Percentiles rank a stretch among this genome's conserved stretches.
phyloP scores from a whole-genome alignment of 2,329 filamentous ascomycete species.

The Fusarium austroafricanum region DNA sequence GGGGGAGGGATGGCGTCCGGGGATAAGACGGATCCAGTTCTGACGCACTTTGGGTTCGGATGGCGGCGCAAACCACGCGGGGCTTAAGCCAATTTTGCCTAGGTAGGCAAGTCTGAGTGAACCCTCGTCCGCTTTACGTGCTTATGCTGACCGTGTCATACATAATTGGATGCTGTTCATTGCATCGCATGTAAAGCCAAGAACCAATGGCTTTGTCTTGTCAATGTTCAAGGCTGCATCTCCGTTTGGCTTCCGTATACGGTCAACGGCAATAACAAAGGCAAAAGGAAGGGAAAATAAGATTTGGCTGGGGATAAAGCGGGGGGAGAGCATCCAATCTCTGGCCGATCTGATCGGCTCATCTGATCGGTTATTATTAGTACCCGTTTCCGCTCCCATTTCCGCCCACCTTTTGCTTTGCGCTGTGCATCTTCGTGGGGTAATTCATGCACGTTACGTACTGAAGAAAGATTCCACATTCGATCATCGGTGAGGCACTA shows the following conservation, averaged over 20 bases:
- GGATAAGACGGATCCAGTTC: conserved; percentile 32
- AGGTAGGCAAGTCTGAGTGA: background rate
- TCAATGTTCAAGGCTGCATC: background rate
- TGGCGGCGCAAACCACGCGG: conserved; percentile 31
- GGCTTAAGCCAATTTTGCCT: conserved; percentile 13
- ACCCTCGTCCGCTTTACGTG: too few species aligned
- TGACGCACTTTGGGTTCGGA: conserved; percentile 29
- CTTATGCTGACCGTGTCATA: background rate
- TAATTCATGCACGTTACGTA: background rate
- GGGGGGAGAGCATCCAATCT: conserved; percentile 11
- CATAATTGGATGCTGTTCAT: background rate
- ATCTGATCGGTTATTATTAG: conserved; percentile 21
- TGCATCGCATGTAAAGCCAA: too few species aligned
- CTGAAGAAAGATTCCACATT: background rate
- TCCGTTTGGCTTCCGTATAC: conserved; percentile 20
- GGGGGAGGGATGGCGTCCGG: conserved; percentile 33
- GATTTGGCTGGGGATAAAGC: conserved; percentile 31
- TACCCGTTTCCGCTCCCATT: conserved; percentile 8
- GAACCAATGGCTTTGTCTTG: background rate
- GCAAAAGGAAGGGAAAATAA: background rate
- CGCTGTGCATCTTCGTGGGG: conserved; percentile 9
- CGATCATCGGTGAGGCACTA: background rate
- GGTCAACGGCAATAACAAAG: background rate
- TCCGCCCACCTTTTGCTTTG: background rate
- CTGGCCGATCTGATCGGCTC: conserved; percentile 4